Conservation (phyloP, 208 protist genomes). For the Leishmania lainsoni region DNA sequence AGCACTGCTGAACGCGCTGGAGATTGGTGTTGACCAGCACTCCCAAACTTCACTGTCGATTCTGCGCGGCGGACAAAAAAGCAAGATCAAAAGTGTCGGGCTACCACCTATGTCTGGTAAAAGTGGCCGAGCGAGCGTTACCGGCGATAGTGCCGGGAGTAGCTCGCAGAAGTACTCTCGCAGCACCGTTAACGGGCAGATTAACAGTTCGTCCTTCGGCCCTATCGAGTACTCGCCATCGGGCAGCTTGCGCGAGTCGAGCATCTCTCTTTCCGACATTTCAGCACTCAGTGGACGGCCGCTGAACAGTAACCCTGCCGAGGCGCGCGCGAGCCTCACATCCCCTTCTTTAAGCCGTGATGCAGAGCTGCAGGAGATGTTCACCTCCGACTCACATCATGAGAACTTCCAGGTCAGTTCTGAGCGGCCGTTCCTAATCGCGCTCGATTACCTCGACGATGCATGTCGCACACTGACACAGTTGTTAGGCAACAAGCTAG, state of each 20-base stretch:
- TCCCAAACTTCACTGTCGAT: constrained; percentile 13
- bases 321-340: neutral
- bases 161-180: constrained; percentile 2
- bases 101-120: neutral
- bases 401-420: constrained; percentile 7
- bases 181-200: neutral
- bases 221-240: neutral
- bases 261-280: constrained; percentile 1
- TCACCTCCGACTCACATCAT: neutral
- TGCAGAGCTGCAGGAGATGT: neutral
- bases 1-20: constrained; percentile 30
- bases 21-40: constrained; percentile 26
- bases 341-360: neutral
- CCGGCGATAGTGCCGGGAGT: neutral
- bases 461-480: constrained; percentile 36
- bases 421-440: constrained; percentile 34
- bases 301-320: neutral
- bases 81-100: neutral
- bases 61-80: neutral
- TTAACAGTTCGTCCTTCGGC: neutral
- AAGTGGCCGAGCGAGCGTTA: neutral
- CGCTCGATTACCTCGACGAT: constrained; percentile 53
- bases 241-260: neutral
- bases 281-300: neutral
- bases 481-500: constrained; percentile 19